phyloP scores from a whole-genome alignment of 2,329 filamentous ascomycete genomes.

The Alternaria triticimaculans region DNA sequence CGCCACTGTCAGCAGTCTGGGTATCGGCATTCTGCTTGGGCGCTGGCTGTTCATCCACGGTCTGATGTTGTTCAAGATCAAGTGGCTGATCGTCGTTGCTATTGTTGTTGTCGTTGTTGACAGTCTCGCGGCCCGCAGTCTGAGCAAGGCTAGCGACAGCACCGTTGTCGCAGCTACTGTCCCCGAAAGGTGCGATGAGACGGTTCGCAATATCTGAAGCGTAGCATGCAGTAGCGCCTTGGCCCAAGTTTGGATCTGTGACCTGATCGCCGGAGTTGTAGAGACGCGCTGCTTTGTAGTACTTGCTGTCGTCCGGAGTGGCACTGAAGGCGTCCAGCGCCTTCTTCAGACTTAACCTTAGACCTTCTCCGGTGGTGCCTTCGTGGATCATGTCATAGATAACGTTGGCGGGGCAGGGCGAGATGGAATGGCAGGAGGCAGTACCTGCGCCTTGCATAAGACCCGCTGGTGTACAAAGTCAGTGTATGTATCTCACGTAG shows the following conservation, averaged over 20 bases:
- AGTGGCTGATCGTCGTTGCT: background rate
- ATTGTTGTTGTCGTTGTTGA: background rate
- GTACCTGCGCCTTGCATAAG: constrained; percentile 54
- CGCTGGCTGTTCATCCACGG: background rate
- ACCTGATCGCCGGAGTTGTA: constrained; percentile 59
- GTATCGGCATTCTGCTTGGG: background rate
- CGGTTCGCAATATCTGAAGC: constrained; percentile 60
- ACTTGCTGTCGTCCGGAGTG: constrained; percentile 46
- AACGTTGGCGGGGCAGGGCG: constrained; percentile 30
- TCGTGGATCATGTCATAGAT: constrained; percentile 54
- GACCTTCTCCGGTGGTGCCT: constrained; percentile 51
- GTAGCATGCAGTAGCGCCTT: constrained; percentile 58
- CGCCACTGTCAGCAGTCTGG: background rate
- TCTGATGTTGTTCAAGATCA: background rate
- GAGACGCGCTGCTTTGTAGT: constrained; percentile 57
- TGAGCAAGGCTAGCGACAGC: background rate
- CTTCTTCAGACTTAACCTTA: constrained; percentile 54
- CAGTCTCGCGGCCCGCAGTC: background rate
- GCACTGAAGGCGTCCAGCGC: constrained; percentile 33
- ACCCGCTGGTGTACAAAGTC: constrained; percentile 34
- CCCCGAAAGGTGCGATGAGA: constrained; percentile 28
- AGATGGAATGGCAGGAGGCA: constrained; percentile 49
- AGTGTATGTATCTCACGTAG: background rate
- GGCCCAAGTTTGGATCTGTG: constrained; percentile 46
- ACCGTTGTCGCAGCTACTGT: background rate